These are phyloP conservation scores for Neofusicoccum cordaticola DNA, from an alignment of 2,329 filamentous ascomycete genomes.

Conservation along the genomic window DNA sequence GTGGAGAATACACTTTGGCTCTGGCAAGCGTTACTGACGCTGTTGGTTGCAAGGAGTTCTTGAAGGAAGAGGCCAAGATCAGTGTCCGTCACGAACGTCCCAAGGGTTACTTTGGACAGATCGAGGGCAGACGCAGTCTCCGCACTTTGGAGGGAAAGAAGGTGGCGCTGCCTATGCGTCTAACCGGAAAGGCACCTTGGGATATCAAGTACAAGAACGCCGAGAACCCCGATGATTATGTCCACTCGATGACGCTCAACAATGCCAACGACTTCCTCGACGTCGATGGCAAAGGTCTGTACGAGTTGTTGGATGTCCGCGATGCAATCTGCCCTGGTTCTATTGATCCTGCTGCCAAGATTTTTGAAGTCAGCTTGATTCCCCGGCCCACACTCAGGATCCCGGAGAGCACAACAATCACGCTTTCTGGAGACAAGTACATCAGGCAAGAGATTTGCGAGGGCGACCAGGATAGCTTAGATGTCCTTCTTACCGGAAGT, in stretches of 20 bases:
- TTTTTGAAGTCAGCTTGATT: slow-evolving; percentile 83
- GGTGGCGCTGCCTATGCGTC: slow-evolving; percentile 73
- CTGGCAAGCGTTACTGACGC: slow-evolving; percentile 83
- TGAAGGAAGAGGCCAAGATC: slow-evolving; percentile 83
- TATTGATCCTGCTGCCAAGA: slow-evolving; percentile 69
- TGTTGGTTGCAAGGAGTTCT: slow-evolving; percentile 78
- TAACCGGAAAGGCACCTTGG: slow-evolving; percentile 87
- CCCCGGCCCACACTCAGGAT: slow-evolving; percentile 71
- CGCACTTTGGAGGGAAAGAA: slow-evolving; percentile 73
- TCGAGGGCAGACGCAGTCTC: slow-evolving; percentile 75
- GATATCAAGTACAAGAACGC: slow-evolving; percentile 71
- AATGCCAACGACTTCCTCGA: slow-evolving; percentile 66
- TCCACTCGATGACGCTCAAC: slow-evolving; percentile 49
- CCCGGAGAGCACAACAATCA: slow-evolving; percentile 61
- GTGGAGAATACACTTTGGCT: slow-evolving; percentile 86
- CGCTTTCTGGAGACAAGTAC: slow-evolving; percentile 53
- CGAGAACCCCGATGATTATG: slow-evolving; percentile 43
- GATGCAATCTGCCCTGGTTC: slow-evolving; percentile 81
- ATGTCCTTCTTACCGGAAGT: slow-evolving; percentile 74
- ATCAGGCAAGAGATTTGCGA: slow-evolving; percentile 85
- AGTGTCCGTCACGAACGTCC: slow-evolving; percentile 85
- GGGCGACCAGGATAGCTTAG: slow-evolving; percentile 86
- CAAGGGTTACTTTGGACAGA: slow-evolving; percentile 76
- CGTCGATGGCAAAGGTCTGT: slow-evolving; percentile 63
- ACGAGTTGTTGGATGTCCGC: slow-evolving; percentile 72